A percentile compares a stretch with the other conserved stretches of the same genome.
phyloP scores from a whole-genome alignment of 768 basidiomycete genomes.

The Mycena rebaudengoi region DNA sequence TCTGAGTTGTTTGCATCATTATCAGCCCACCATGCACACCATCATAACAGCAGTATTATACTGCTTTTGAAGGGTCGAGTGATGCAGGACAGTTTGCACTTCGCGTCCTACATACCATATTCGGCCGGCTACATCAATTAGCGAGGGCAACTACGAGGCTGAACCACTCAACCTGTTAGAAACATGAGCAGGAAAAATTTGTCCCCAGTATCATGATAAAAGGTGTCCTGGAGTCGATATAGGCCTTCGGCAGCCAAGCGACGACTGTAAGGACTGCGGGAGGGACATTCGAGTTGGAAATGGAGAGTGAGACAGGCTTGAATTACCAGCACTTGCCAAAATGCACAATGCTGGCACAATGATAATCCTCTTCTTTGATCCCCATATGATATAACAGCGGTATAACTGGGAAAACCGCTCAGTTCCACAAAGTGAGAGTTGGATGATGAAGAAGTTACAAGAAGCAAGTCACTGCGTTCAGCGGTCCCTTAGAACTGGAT shows the following conservation, averaged over 20 bases:
- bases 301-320: background rate
- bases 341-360: conserved; percentile 10
- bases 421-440: conserved; percentile 4
- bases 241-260: background rate
- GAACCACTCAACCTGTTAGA: conserved; percentile 10
- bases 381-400: conserved; percentile 11
- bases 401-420: conserved; percentile 1
- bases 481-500: too few species aligned
- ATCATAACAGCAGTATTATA: conserved; percentile 4
- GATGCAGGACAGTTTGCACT: conserved; percentile 5
- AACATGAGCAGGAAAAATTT: conserved; percentile 11
- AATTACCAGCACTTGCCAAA: conserved; percentile 7
- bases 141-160: background rate
- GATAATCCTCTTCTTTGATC: conserved; percentile 5
- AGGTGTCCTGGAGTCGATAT: conserved; percentile 5
- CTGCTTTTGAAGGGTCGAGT: conserved; percentile 2
- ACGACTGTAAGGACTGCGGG: background rate
- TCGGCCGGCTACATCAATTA: conserved; percentile 6
- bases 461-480: too few species aligned
- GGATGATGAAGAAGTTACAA: conserved; percentile 6
- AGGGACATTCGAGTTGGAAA: background rate
- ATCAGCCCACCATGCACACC: conserved; percentile 4
- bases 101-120: conserved; percentile 10
- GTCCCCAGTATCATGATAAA: conserved; percentile 10
- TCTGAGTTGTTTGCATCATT: background rate